Evolutionary conservation across 176 grass and related monocot species (phyloP), one percentile per base, ranked within the genome.

Genomic region (Paspalum vaginatum): DNA sequence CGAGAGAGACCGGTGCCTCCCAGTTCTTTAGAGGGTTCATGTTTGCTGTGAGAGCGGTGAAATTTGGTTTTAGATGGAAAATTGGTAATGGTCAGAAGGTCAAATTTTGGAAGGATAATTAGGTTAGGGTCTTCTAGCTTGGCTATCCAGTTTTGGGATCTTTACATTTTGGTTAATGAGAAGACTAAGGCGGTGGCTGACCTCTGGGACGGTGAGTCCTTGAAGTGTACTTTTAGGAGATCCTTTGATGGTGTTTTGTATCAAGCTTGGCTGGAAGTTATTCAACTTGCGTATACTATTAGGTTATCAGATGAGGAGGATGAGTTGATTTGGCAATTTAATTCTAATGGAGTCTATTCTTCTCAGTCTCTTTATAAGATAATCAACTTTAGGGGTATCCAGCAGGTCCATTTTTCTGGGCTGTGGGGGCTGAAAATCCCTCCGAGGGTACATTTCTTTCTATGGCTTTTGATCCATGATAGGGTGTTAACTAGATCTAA

Each of bases 1-100:
- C 59, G 0, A 7, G 4, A 0, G n/a, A n/a, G n/a, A 0, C 0
- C 0, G 25, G 25, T 0, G 11, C 2, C 0, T 61, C 59, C 2
- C 12, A 61, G 5, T 32, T 32, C 1, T 32, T 61, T 6, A 32
- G 15, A 4, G 25, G 59, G 0, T 7, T 61, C 0, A 61, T 61
- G 11, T 32, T 1, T 11, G 59, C 25, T 7, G 25, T 25, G 14
- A 7, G 0, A 20, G 61, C 61, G 4, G 37, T 13, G 0, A 40
- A 65, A 1, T 4, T 37, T 0, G 63, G 63, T 2, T 66, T 11
- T 43, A 42, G 17, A 0, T 43, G 13, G 52, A 5, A 58, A 14
- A 3, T 56, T 8, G 71, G 49, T 4, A 2, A 74, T 41, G 71
- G 50, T 0, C 7, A 16, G 1, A 71, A 18, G 13, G 8, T 76